These are phyloP conservation scores for Claviceps pazoutovae DNA, from an alignment of 2,329 filamentous ascomycete species.

Conservation along the genomic window DNA sequence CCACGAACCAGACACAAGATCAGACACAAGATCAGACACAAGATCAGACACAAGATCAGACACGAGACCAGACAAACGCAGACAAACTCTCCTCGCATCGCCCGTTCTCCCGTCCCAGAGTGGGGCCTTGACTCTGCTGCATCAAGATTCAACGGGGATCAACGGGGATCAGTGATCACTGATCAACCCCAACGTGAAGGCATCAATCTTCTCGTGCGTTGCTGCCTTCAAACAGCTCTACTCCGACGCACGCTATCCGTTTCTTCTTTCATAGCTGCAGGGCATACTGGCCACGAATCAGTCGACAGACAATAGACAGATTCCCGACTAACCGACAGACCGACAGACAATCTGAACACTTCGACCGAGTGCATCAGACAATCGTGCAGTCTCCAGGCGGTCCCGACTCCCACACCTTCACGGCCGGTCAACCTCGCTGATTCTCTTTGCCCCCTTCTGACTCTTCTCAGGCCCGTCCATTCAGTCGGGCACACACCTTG, in stretches of 20 bases:
- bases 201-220: slow-evolving; percentile 1
- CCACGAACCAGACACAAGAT: too few species aligned
- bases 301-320: neutral
- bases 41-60: too few species aligned
- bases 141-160: neutral
- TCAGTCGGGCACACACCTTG: neutral
- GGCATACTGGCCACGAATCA: neutral
- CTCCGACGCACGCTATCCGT: neutral
- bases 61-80: too few species aligned
- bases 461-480: neutral
- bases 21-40: too few species aligned
- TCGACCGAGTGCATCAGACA: neutral
- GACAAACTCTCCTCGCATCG: neutral
- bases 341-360: neutral
- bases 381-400: neutral
- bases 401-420: neutral
- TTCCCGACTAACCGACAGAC: neutral
- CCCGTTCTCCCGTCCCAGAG: slow-evolving; percentile 10
- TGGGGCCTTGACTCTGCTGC: slow-evolving; percentile 5
- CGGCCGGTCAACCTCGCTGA: slow-evolving; percentile 1
- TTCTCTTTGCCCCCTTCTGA: neutral
- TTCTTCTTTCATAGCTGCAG: neutral
- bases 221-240: neutral
- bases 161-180: neutral
- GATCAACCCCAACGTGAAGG: neutral